Conservation (phyloP, 148 eudicot species). For the Dianthus caryophyllus region DNA sequence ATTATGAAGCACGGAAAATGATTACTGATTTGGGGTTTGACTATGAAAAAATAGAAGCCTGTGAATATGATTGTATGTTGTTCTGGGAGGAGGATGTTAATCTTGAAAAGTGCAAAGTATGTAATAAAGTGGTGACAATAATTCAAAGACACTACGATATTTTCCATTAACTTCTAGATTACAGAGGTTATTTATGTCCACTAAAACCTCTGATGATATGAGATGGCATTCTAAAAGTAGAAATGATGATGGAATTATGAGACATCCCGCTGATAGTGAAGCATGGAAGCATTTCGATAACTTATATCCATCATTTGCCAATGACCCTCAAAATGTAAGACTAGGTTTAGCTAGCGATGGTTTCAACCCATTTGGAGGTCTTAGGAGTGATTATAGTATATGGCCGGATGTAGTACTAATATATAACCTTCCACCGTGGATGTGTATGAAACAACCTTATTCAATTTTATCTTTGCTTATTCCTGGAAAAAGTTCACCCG, state of each 20-base stretch:
- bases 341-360: constrained; percentile 26
- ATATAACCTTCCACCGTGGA: no score
- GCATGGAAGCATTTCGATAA: constrained; percentile 7
- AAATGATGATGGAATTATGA: constrained; percentile 11
- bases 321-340: no score
- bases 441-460: no score
- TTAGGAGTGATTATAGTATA: no score
- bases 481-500: no score
- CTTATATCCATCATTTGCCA: neutral
- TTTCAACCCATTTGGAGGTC: constrained; percentile 14
- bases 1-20: constrained; percentile 5
- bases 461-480: no score
- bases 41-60: constrained; percentile 14
- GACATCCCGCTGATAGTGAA: no score
- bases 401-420: no score
- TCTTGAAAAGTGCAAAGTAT: neutral
- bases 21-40: constrained; percentile 11
- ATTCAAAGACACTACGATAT: constrained; percentile 17
- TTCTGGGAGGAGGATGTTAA: constrained; percentile 10
- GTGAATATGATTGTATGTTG: no score
- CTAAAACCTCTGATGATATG: constrained; percentile 13
- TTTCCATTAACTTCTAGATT: constrained; percentile 14
- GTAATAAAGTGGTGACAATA: neutral
- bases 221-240: constrained; percentile 11
- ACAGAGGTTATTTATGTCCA: constrained; percentile 3